A percentile compares a stretch with the other conserved stretches of the same genome.
Conservation (phyloP, 352 stramenopile genomes). For the Phytopythium cucurbitacearum region DNA sequence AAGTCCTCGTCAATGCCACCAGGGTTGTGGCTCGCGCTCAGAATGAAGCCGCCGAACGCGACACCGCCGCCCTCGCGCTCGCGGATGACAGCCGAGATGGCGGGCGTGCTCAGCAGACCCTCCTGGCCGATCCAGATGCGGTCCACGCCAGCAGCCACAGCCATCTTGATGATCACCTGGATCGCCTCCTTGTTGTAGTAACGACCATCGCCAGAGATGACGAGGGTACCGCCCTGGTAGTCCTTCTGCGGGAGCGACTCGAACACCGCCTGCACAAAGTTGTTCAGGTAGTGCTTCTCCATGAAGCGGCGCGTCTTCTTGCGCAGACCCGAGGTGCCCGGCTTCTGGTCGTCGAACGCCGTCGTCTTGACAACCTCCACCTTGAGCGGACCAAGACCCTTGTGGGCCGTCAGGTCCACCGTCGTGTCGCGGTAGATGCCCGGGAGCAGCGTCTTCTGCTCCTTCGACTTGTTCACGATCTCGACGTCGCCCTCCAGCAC, state of each 20-base stretch:
- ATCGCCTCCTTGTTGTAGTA: slow-evolving; percentile 94
- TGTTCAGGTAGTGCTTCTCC: slow-evolving; percentile 97
- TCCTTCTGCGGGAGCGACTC: slow-evolving; percentile 93
- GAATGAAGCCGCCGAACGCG: slow-evolving; percentile 94
- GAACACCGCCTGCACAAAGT: slow-evolving; percentile 96
- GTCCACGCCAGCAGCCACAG: slow-evolving; percentile 95
- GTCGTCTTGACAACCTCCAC: slow-evolving; percentile 76
- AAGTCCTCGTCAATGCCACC: slow-evolving; percentile 98
- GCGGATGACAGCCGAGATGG: slow-evolving; percentile 96
- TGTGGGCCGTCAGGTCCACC: slow-evolving; percentile 92
- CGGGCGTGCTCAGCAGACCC: slow-evolving; percentile 96
- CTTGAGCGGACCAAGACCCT: slow-evolving; percentile 91
- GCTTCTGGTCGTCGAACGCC: slow-evolving; percentile 95
- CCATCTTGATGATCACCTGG: slow-evolving; percentile 96
- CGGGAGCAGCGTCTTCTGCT: slow-evolving; percentile 94
- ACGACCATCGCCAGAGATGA: slow-evolving; percentile 94
- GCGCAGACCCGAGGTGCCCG: slow-evolving; percentile 96
- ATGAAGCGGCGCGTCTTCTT: slow-evolving; percentile 99
- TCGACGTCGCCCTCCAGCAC: slow-evolving; percentile 92
- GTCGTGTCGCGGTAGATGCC: slow-evolving; percentile 94
- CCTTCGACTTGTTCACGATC: slow-evolving; percentile 94
- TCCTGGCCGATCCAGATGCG: slow-evolving; percentile 95
- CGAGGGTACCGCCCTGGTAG: slow-evolving; percentile 92
- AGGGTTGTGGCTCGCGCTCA: slow-evolving; percentile 98
- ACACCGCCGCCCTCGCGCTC: slow-evolving; percentile 91